Base-by-base conservation (phyloP, 208 protist genomes). In the Trypanosoma scelopori region DNA sequence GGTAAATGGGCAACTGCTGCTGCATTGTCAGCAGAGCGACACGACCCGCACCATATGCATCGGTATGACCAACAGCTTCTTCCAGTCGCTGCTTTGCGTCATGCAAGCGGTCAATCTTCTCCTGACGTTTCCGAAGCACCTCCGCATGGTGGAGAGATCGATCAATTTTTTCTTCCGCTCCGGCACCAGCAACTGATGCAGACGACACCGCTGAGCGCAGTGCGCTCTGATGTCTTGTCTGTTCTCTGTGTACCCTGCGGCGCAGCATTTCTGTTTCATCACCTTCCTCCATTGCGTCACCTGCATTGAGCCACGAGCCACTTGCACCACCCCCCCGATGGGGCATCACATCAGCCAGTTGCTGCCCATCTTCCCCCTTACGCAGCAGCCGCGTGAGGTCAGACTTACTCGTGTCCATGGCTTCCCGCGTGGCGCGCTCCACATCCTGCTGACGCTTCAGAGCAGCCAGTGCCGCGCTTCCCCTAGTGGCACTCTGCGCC, bases 401-500 rank as follows among this genome's bases (percentile, higher is more conserved):
- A 5, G 89, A 94, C 35, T 83, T 85, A 66, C 60, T 74, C 6
- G 84, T 89, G 69, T 91, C 84, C 81, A 89, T 84, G 45, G 69
- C 77, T 20, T 78, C 85, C 0, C 81, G 62, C 59, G 81, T 90
- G 25, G 73, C 68, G 48, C 75, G 72, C 68, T 92, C 89, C 16
- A 76, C 70, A 46, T 84, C 80, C 64, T 88, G 74, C 48, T 79
- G 43, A n/a, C 79, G 74, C 65, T 70, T 56, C 41, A 89, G 71
- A 41, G 78, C 73, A 16, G 55, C 37, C 48, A 94, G 69, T 18
- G 75, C 74, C 1, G 65, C 65, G 49, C 89, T 94, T 27, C 89
- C 89, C 22, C 78, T 79, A 9, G 55, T 46, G 15, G 89, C 89
- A 41, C 47, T 70, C 61, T 84, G 52, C 39, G 76, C 81, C 18